Evolutionary conservation across 2,329 filamentous ascomycete species (phyloP).

Genomic region (Colletotrichum lini): DNA sequence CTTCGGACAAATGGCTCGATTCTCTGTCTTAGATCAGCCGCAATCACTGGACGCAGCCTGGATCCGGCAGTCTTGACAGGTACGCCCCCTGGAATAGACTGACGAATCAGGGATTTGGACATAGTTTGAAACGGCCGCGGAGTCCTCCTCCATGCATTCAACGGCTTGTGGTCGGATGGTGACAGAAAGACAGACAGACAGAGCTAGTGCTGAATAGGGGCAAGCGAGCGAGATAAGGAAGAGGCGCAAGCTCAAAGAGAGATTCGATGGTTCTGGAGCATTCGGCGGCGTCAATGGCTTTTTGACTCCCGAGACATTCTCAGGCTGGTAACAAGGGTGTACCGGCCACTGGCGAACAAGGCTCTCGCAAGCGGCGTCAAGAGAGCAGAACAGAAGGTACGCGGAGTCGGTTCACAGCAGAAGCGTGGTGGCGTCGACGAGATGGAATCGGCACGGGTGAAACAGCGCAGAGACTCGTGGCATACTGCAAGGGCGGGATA

Average conservation of each 20-base stretch:
- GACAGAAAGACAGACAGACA: background rate
- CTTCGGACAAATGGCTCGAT: slow-evolving; percentile 12
- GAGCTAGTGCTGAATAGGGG: slow-evolving; percentile 33
- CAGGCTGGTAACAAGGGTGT: background rate
- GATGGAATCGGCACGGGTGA: slow-evolving; percentile 13
- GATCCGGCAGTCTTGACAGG: slow-evolving; percentile 15
- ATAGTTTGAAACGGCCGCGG: background rate
- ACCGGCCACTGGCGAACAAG: background rate
- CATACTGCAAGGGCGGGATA: slow-evolving; percentile 8
- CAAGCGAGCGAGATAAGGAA: slow-evolving; percentile 12
- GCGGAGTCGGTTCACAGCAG: slow-evolving; percentile 5
- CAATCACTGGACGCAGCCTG: background rate
- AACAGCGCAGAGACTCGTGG: slow-evolving; percentile 31
- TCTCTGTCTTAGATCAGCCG: slow-evolving; percentile 25
- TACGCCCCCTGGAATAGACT: background rate
- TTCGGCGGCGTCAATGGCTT: slow-evolving; percentile 22
- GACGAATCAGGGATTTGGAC: no score
- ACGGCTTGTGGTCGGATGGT: slow-evolving; percentile 7
- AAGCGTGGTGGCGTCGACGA: background rate
- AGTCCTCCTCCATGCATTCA: slow-evolving; percentile 12
- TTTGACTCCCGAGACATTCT: slow-evolving; percentile 32
- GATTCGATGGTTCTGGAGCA: slow-evolving; percentile 9
- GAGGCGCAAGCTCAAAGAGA: background rate
- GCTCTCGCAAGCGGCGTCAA: background rate
- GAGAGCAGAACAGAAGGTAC: background rate